phyloP scores from a whole-genome alignment of 495 filamentous ascomycete species.

The Chaetomium fimeti region DNA sequence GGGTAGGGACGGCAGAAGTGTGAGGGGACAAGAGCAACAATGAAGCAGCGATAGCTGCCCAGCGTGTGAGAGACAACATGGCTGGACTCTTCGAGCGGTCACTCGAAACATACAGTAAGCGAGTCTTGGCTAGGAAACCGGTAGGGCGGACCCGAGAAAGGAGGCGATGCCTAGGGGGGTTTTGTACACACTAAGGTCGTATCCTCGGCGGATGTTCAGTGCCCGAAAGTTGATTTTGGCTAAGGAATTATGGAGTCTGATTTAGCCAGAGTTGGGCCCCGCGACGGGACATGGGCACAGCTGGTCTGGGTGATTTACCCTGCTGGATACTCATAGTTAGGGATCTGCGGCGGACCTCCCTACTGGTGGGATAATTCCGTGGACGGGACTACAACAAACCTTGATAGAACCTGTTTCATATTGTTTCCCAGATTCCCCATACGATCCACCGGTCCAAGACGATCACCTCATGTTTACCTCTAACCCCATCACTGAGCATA shows the following conservation, averaged over 20 bases:
- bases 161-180: neutral
- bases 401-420: neutral
- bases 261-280: constrained; percentile 27
- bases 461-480: neutral
- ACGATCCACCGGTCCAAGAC: too few relatives aligned
- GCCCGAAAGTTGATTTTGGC: constrained; percentile 27
- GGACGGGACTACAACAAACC: neutral
- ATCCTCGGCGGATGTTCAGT: constrained; percentile 25
- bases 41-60: constrained; percentile 15
- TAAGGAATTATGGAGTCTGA: constrained; percentile 9
- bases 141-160: neutral
- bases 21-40: constrained; percentile 8
- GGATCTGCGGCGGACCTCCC: neutral
- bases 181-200: constrained; percentile 10
- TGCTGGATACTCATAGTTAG: neutral
- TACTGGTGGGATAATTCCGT: neutral
- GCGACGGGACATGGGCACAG: neutral
- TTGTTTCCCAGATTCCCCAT: neutral
- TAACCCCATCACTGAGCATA: too few relatives aligned
- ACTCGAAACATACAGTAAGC: neutral
- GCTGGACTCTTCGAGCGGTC: neutral
- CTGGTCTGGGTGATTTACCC: constrained; percentile 5
- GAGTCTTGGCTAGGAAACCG: constrained; percentile 1
- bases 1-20: constrained; percentile 13
- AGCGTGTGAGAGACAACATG: constrained; percentile 12